These are phyloP conservation scores for Daphne laureola DNA, from an alignment of 441 rosid species.

Conservation along the genomic window DNA sequence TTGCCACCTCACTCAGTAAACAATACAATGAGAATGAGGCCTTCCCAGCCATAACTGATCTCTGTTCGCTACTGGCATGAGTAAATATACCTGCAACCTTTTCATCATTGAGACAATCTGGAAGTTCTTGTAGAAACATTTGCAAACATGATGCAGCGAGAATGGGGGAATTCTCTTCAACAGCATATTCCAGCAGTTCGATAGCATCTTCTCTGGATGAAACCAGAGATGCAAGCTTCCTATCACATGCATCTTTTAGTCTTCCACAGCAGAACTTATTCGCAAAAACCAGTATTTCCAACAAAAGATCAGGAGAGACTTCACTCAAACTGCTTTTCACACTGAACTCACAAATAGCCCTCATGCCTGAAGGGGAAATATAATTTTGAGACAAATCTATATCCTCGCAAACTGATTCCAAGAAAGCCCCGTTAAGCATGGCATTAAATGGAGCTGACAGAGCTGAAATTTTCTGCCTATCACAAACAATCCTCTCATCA, in stretches of 20 bases:
- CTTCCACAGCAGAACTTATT: constrained; percentile 87
- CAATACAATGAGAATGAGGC: constrained; percentile 81
- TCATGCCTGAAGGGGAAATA: constrained; percentile 68
- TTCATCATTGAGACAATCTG: constrained; percentile 68
- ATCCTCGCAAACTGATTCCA: constrained; percentile 65
- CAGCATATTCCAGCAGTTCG: constrained; percentile 87
- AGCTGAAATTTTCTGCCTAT: constrained; percentile 65
- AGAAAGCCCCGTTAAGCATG: constrained; percentile 88
- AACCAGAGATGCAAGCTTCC: constrained; percentile 65
- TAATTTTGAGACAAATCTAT: constrained; percentile 84
- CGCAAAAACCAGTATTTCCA: constrained; percentile 79
- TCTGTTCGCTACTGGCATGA: constrained; percentile 42
- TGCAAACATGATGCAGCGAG: constrained; percentile 89
- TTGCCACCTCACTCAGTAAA: constrained; percentile 80
- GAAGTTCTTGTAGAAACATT: constrained; percentile 63
- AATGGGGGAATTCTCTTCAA: constrained; percentile 67
- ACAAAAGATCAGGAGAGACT: constrained; percentile 48
- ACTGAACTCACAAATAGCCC: constrained; percentile 63
- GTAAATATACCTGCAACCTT: constrained; percentile 58
- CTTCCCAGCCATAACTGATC: constrained; percentile 63
- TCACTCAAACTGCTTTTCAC: constrained; percentile 42
- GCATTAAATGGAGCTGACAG: constrained; percentile 88
- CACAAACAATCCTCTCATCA: constrained; percentile 70
- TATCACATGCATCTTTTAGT: constrained; percentile 83
- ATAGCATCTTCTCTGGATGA: constrained; percentile 70